These are phyloP conservation scores for Sabuloglossum arenarium DNA, from an alignment of 495 filamentous ascomycete genomes.

Conservation along the genomic window DNA sequence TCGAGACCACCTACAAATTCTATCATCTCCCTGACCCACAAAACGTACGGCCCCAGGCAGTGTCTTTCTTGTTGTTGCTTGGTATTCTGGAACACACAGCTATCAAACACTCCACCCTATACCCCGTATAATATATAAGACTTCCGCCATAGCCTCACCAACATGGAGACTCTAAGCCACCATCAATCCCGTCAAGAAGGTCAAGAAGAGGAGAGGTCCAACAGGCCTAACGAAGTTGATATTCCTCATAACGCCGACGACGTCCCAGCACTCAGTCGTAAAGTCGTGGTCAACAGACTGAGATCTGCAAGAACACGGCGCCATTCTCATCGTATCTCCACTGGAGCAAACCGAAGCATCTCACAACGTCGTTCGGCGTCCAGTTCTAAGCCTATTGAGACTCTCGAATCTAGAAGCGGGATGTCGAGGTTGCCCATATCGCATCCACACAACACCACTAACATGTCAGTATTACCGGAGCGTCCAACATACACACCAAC, in stretches of 20 bases:
- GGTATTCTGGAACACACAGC: background rate
- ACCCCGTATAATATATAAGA: background rate
- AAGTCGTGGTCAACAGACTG: background rate
- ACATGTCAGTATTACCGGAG: conserved; percentile 2
- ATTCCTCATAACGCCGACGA: background rate
- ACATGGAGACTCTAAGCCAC: conserved; percentile 1
- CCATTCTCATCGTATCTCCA: background rate
- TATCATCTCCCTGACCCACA: background rate
- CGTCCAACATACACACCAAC: conserved; percentile 33
- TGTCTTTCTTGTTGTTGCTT: background rate
- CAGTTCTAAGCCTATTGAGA: background rate
- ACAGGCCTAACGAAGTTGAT: background rate
- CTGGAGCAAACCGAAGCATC: background rate
- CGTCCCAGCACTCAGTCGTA: background rate
- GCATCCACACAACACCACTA: background rate
- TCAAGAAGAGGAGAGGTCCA: background rate
- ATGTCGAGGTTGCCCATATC: background rate
- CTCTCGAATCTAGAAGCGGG: background rate
- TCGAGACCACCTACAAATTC: background rate
- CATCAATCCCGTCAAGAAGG: background rate
- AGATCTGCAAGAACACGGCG: background rate
- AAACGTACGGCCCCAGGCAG: background rate
- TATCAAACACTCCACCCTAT: background rate
- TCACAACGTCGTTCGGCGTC: background rate
- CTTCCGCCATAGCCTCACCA: background rate